phyloP scores from a whole-genome alignment of 306 rosid genomes.

The Gillenia trifoliata region DNA sequence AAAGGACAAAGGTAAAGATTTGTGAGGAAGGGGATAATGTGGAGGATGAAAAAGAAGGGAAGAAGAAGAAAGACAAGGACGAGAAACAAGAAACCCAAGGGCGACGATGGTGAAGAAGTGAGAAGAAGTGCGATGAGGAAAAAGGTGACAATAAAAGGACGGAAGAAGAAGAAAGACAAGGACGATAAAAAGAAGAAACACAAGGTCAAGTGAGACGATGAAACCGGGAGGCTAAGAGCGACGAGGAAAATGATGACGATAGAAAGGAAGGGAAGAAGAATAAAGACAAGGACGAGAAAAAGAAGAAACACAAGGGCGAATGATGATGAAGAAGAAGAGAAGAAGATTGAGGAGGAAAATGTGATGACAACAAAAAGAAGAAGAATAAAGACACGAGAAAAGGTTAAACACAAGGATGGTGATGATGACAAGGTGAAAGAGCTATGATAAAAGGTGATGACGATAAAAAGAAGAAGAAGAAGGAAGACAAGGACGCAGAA shows the following conservation, averaged over 20 bases:
- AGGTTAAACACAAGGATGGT: conserved; percentile 12
- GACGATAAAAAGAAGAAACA: conserved; percentile 8
- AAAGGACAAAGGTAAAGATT: not conserved
- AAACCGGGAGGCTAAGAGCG: not conserved
- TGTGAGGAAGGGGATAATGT: not conserved
- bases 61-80: conserved; percentile 1
- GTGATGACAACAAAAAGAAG: conserved; percentile 3
- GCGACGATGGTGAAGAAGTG: conserved; percentile 1
- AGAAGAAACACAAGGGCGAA: conserved; percentile 14
- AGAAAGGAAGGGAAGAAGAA: conserved; percentile 3
- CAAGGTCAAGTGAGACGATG: conserved; percentile 1
- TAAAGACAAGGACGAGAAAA: not conserved
- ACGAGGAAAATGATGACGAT: not conserved
- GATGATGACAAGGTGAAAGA: not conserved
- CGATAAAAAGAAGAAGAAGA: conserved; percentile 1
- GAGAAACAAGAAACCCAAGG: no score
- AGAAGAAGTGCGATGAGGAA: conserved; percentile 2
- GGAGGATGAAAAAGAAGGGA: not conserved
- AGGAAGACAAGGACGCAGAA: conserved; percentile 11
- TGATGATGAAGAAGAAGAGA: no score
- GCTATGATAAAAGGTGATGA: not conserved
- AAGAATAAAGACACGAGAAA: not conserved
- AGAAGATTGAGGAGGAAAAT: no score
- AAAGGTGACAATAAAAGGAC: no score
- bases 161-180: conserved; percentile 4